Evolutionary conservation across 495 filamentous ascomycete genomes (phyloP).

Genomic region (Arthonia radiata): DNA sequence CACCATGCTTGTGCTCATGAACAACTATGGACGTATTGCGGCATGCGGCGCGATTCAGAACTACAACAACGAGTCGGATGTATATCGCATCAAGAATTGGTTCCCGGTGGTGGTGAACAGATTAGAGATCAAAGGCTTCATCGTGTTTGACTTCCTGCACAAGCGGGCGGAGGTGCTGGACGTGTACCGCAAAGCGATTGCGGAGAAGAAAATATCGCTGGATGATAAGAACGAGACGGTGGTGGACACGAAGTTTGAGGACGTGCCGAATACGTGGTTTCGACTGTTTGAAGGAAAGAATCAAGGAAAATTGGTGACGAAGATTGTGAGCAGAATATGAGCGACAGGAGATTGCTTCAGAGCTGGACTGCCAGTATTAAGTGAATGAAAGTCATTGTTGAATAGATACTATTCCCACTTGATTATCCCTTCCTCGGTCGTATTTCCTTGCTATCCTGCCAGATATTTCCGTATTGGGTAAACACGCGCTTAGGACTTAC

Average conservation of each 20-base stretch:
- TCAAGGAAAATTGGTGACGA: conserved; percentile 15
- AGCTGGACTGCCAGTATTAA: too few relatives aligned
- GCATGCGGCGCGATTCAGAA: conserved; percentile 30
- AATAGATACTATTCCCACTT: too few relatives aligned
- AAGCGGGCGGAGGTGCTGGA: conserved; percentile 11
- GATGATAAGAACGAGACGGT: conserved; percentile 26
- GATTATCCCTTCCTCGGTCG: too few relatives aligned
- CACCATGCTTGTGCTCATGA: conserved; percentile 29
- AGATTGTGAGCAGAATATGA: conserved; percentile 4
- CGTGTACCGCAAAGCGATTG: too few relatives aligned
- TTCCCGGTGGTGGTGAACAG: conserved; percentile 24
- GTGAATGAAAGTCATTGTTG: too few relatives aligned
- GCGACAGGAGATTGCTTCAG: too few relatives aligned
- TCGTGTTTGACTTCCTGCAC: conserved; percentile 26
- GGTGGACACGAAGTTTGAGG: conserved; percentile 25
- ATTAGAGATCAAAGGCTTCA: conserved; percentile 35
- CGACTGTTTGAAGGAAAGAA: conserved; percentile 31
- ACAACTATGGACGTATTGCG: conserved; percentile 29
- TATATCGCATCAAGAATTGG: conserved; percentile 23
- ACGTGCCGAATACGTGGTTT: conserved; percentile 23
- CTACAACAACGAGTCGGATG: conserved; percentile 23
- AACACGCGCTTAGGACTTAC: too few relatives aligned
- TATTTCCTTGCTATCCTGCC: too few relatives aligned
- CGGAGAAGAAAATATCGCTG: conserved; percentile 28
- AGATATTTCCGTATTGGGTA: too few relatives aligned